A percentile compares a stretch with the other conserved stretches of the same genome.
phyloP scores from a whole-genome alignment of 2,329 filamentous ascomycete species.

The Pseudofabraea citricarpa region DNA sequence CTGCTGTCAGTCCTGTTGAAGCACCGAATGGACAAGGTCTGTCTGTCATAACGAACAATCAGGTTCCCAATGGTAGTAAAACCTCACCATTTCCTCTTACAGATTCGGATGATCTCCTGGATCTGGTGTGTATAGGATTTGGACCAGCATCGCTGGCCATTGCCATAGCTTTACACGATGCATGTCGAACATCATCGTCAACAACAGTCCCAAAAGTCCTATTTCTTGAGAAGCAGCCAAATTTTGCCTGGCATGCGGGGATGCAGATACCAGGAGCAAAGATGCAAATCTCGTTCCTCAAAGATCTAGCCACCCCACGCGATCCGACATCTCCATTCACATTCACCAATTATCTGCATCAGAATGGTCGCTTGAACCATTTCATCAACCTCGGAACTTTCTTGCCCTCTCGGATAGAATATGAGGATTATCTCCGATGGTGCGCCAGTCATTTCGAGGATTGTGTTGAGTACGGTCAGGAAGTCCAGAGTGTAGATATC shows the following conservation, averaged over 20 bases:
- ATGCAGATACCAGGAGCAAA: constrained; percentile 89
- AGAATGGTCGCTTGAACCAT: constrained; percentile 72
- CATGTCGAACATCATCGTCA: constrained; percentile 44
- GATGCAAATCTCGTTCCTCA: constrained; percentile 97
- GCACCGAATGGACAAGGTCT: background rate
- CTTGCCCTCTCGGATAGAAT: constrained; percentile 77
- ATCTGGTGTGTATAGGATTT: constrained; percentile 88
- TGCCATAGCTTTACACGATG: constrained; percentile 82
- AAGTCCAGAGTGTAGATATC: constrained; percentile 56
- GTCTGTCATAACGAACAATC: background rate
- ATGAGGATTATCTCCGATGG: constrained; percentile 93
- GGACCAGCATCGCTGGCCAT: constrained; percentile 88
- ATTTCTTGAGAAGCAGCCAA: constrained; percentile 78
- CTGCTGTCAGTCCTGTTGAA: constrained; percentile 17
- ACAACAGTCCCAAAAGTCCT: constrained; percentile 61
- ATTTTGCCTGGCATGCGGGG: constrained; percentile 86
- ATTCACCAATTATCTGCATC: constrained; percentile 89
- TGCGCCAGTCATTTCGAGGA: constrained; percentile 72
- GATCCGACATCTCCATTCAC: constrained; percentile 87
- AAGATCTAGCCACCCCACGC: constrained; percentile 83
- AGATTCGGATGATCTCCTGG: constrained; percentile 58
- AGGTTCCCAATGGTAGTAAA: background rate
- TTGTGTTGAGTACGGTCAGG: constrained; percentile 69
- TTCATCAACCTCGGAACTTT: constrained; percentile 90
- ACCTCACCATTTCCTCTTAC: constrained; percentile 44